Conservation (phyloP, 1,139 yeast genomes). For the Diutina siamensis region DNA sequence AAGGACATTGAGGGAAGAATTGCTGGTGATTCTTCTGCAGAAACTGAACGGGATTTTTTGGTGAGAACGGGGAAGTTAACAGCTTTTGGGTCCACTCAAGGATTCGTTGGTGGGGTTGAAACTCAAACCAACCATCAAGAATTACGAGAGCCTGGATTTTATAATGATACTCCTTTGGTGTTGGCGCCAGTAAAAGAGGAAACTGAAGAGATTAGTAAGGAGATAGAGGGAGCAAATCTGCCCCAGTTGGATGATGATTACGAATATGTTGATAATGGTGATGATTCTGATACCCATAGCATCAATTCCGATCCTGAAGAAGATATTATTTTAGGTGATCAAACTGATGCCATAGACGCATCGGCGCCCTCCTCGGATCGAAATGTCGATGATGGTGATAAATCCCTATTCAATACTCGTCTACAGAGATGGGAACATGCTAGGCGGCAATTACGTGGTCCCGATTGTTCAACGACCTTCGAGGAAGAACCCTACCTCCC, state of each 20-base stretch:
- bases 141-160: background rate
- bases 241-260: conserved; percentile 9
- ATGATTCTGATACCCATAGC: no score
- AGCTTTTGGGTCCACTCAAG: conserved; percentile 71
- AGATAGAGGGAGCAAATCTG: conserved; percentile 9
- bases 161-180: no score
- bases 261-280: conserved; percentile 8
- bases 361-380: conserved; percentile 1
- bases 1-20: conserved; percentile 38
- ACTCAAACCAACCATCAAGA: background rate
- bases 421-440: background rate
- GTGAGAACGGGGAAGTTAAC: conserved; percentile 88
- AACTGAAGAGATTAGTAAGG: conserved; percentile 13
- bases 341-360: conserved; percentile 9
- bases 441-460: background rate
- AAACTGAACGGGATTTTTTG: conserved; percentile 66
- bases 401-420: background rate
- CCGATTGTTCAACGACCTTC: background rate
- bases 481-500: conserved; percentile 27
- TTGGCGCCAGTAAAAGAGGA: background rate
- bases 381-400: conserved; percentile 5
- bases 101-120: conserved; percentile 26
- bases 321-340: conserved; percentile 6
- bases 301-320: background rate
- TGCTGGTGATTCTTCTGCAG: conserved; percentile 16